These are phyloP conservation scores for Geranium brycei DNA, from an alignment of 345 rosid species.

Conservation along the genomic window DNA sequence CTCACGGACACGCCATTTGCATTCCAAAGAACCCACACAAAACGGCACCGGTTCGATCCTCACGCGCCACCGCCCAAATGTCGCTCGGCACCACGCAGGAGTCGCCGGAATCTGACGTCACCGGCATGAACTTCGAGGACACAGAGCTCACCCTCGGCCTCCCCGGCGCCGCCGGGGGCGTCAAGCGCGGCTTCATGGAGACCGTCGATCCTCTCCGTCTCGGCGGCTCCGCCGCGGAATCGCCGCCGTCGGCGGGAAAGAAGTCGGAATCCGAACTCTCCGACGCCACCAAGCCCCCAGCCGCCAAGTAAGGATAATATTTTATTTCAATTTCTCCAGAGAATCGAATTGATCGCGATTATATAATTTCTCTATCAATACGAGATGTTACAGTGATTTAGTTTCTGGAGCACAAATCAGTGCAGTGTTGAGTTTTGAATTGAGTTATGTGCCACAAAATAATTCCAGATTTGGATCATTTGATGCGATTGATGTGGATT, in stretches of 20 bases:
- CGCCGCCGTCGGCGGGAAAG: not conserved
- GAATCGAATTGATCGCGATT: not conserved
- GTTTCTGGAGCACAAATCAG: too few species aligned
- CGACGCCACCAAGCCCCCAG: conserved; percentile 4
- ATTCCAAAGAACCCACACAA: too few species aligned
- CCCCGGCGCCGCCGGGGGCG: not conserved
- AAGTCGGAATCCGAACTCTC: conserved; percentile 1
- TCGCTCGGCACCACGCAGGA: not conserved
- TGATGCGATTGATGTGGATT: too few species aligned
- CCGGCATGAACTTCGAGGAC: not conserved
- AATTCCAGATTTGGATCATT: too few species aligned
- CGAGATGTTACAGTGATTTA: too few species aligned
- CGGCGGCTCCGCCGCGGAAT: too few species aligned
- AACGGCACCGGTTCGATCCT: too few species aligned
- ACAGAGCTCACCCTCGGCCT: not conserved
- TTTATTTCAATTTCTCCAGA: not conserved
- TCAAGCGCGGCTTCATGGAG: conserved; percentile 7
- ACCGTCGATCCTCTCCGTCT: not conserved
- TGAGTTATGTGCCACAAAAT: too few species aligned
- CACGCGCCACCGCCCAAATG: not conserved
- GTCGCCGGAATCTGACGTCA: conserved; percentile 11
- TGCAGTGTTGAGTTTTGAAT: too few species aligned
- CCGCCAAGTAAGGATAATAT: conserved; percentile 9
- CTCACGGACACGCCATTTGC: too few species aligned
- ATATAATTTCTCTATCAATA: too few species aligned